Evolutionary conservation across 371 early-diverging fungal genomes (phyloP), one percentile per base, ranked within the genome.

Genomic region (Mortierella sp.): DNA sequence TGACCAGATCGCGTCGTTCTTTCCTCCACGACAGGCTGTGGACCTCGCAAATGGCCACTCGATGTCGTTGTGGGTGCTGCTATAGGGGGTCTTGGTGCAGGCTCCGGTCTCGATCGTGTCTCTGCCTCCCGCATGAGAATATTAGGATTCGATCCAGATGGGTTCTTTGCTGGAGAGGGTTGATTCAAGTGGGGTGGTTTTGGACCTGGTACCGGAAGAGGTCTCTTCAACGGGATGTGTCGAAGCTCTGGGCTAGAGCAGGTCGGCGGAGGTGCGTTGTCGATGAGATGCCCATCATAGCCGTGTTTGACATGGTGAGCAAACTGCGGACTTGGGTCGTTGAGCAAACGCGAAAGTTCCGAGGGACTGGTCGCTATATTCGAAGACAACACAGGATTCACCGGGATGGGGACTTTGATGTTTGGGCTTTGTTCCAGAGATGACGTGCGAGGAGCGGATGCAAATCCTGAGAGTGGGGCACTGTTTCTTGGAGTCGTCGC

Each of bases 151-250:
- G 41, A 34, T 22, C 26, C 39, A 4, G 48, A 58, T 31, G 55
- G 55, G 31, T 31, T 31, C 31, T 31, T 55, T 6, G 22, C 58
- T 34, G 58, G 34, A 22, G 9, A 24, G 14, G 50, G 29, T 8
- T 67, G 66, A 40, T 74, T 81, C 66, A 74, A 31, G 26, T 77
- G 74, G 0, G 52, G 70, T 16, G 79, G 79, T n/a, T 83, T 83
- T 26, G 79, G 84, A 5, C 64, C 79, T 41, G 84, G 84, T 9
- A 78, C 52, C 1, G 84, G 84, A 19, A 83, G 41, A 11, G 84
- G 84, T n/a, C 84, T 53, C 37, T 77, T 77, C 73, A 72, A 39
- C 0, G 84, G 79, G n/a, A 83, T 67, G 40, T 76, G 84, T 13
- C 66, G 29, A 2, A 83, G 65, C 8, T 76, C 73, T 4, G 76